phyloP scores from a whole-genome alignment of 2,329 filamentous ascomycete species.

The Harringtonia aguacate region DNA sequence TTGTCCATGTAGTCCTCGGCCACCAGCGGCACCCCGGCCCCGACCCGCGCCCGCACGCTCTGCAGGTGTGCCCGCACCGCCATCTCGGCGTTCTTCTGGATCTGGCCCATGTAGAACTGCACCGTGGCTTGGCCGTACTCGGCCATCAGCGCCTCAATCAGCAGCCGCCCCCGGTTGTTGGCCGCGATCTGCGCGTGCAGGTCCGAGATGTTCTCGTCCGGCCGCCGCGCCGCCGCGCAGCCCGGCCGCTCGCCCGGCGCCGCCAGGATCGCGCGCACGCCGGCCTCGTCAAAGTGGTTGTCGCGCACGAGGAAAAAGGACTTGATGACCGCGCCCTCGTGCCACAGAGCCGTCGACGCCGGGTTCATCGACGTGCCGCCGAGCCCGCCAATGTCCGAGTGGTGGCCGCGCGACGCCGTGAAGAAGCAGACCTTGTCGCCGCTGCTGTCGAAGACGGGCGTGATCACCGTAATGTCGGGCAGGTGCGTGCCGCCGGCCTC shows the following conservation, averaged over 20 bases:
- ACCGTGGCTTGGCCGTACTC: conserved; percentile 70
- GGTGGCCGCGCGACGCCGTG: conserved; percentile 68
- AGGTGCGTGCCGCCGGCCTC: conserved; percentile 71
- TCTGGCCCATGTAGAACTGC: conserved; percentile 72
- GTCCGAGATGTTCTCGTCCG: conserved; percentile 76
- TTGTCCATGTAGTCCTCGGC: conserved; percentile 81
- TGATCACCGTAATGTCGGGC: conserved; percentile 75
- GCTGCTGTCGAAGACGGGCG: conserved; percentile 56
- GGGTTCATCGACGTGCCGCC: conserved; percentile 75
- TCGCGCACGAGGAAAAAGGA: conserved; percentile 63
- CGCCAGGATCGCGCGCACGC: conserved; percentile 59
- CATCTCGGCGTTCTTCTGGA: conserved; percentile 68
- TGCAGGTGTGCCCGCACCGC: conserved; percentile 66
- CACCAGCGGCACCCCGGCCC: conserved; percentile 55
- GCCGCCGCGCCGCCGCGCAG: conserved; percentile 66
- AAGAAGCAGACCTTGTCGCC: conserved; percentile 69
- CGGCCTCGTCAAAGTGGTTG: conserved; percentile 66
- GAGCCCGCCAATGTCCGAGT: conserved; percentile 76
- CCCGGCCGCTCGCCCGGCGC: conserved; percentile 66
- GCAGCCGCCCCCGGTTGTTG: conserved; percentile 71
- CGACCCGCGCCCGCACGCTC: conserved; percentile 48
- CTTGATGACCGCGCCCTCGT: conserved; percentile 55
- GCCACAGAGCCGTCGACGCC: conserved; percentile 51
- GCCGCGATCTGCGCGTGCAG: conserved; percentile 78
- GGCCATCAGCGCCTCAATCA: conserved; percentile 64